Evolutionary conservation across 345 rosid species (phyloP).

Genomic region (Linum tenue): DNA sequence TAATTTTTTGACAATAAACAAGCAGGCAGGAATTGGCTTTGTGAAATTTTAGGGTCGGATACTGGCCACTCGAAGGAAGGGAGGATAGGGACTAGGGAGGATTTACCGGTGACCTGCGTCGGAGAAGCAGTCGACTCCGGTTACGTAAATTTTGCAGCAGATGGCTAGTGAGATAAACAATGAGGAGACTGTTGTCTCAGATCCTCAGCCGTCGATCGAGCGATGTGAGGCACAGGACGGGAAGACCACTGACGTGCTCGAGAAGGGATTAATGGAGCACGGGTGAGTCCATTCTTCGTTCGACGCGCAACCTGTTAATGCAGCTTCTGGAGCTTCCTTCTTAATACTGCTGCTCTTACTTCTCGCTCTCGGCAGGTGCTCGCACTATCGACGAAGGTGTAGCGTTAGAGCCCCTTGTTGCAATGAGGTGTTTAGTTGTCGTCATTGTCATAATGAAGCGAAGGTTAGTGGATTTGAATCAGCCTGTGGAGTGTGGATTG

Average conservation of each 20-base stretch:
- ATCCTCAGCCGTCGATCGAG: conserved; percentile 17
- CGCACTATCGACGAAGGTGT: conserved; percentile 66
- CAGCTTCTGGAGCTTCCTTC: neutral
- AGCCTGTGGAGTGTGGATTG: no score
- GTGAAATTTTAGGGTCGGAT: no score
- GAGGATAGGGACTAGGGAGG: no score
- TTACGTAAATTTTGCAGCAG: conserved; percentile 8
- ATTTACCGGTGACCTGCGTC: no score
- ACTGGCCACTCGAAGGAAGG: no score
- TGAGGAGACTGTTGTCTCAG: conserved; percentile 7
- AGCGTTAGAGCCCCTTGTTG: conserved; percentile 84
- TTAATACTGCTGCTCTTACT: neutral
- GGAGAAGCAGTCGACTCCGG: no score
- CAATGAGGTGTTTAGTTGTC: conserved; percentile 68
- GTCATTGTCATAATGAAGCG: conserved; percentile 79
- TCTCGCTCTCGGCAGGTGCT: conserved; percentile 39
- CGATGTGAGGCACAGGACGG: conserved; percentile 13
- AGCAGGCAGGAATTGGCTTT: no score
- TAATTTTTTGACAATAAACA: no score
- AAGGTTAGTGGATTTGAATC: conserved; percentile 24
- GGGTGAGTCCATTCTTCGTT: conserved; percentile 38
- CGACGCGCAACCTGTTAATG: neutral
- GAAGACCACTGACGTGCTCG: conserved; percentile 20
- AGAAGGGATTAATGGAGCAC: conserved; percentile 48
- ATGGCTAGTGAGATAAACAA: conserved; percentile 7